Conservation (phyloP, 495 filamentous ascomycete genomes). For the Terfezia boudieri region DNA sequence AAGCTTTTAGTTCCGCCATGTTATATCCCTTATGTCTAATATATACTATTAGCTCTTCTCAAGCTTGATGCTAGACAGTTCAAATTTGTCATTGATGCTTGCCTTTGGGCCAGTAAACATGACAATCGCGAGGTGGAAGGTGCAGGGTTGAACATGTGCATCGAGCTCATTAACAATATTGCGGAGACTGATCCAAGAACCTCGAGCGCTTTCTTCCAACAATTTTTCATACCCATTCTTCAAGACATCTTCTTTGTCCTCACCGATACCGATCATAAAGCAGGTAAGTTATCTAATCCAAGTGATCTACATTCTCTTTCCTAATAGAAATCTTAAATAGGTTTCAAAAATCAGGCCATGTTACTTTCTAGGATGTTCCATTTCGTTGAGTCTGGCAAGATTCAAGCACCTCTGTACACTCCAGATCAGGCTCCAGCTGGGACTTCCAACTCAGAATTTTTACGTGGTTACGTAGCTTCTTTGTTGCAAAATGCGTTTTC, state of each 20-base stretch:
- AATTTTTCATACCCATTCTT: slow-evolving; percentile 83
- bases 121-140: slow-evolving; percentile 96
- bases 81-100: slow-evolving; percentile 98
- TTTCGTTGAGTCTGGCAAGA: slow-evolving; percentile 61
- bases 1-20: not conserved
- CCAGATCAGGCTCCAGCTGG: slow-evolving; percentile 60
- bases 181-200: slow-evolving; percentile 71
- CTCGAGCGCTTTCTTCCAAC: slow-evolving; percentile 85
- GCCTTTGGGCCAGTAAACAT: slow-evolving; percentile 99
- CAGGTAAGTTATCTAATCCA: slow-evolving; percentile 27
- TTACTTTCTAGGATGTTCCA: slow-evolving; percentile 90
- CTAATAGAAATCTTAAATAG: slow-evolving; percentile 16
- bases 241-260: slow-evolving; percentile 98
- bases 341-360: slow-evolving; percentile 91
- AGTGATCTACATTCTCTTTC: not conserved
- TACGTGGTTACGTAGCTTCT: slow-evolving; percentile 61
- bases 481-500: slow-evolving; percentile 81
- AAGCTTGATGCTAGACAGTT: slow-evolving; percentile 89
- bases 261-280: slow-evolving; percentile 94
- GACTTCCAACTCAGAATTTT: slow-evolving; percentile 70
- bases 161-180: slow-evolving; percentile 94
- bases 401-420: slow-evolving; percentile 71
- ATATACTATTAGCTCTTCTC: slow-evolving; percentile 39
- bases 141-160: slow-evolving; percentile 96
- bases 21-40: slow-evolving; percentile 1